Percentiles rank a stretch among this genome's conserved stretches.
Evolutionary conservation across 2,329 filamentous ascomycete genomes (phyloP).

Genomic region (Xylaria sp.): DNA sequence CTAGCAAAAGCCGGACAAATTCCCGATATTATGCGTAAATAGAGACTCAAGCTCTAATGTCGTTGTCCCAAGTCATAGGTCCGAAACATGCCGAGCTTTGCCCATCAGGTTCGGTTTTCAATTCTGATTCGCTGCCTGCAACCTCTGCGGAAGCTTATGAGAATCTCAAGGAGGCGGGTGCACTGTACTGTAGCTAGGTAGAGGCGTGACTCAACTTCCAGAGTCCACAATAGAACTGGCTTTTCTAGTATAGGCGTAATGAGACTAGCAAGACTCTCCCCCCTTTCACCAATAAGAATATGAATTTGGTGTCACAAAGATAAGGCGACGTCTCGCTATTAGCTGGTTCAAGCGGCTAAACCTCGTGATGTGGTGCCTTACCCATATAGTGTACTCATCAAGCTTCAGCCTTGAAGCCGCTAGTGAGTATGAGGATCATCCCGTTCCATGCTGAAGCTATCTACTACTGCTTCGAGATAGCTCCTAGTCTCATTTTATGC

Average conservation of each 20-base stretch:
- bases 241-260: not conserved
- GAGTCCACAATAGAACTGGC: not conserved
- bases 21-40: not conserved
- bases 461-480: not conserved
- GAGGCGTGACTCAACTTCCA: not conserved
- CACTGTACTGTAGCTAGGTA: not conserved
- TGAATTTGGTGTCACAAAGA: constrained; percentile 2
- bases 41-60: no score
- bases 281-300: not conserved
- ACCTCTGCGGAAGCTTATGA: not conserved
- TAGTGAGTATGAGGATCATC: not conserved
- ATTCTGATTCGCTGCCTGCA: not conserved
- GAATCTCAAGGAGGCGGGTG: not conserved
- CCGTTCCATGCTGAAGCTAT: not conserved
- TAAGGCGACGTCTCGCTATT: constrained; percentile 30
- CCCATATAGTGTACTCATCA: not conserved
- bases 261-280: constrained; percentile 5
- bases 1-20: not conserved
- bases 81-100: constrained; percentile 14
- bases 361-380: constrained; percentile 16
- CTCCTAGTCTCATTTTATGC: not conserved
- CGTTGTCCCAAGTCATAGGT: not conserved
- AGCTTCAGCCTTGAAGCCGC: constrained; percentile 10
- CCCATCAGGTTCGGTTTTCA: not conserved
- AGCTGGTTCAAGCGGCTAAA: constrained; percentile 22